Base-by-base conservation (phyloP, 768 basidiomycete genomes). In the Phylloporus rhodoxanthus region DNA sequence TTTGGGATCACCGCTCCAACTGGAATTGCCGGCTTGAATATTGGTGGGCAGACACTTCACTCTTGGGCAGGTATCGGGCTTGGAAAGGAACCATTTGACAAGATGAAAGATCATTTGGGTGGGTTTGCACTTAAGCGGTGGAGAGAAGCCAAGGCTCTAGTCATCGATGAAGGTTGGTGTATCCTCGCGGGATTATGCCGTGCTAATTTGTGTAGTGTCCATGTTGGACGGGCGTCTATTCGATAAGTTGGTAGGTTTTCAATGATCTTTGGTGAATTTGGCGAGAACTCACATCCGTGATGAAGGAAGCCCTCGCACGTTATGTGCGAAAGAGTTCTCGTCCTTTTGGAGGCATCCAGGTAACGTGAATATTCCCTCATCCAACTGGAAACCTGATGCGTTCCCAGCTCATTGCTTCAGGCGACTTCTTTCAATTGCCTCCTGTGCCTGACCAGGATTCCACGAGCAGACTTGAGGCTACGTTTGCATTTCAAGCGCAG, bases 361-460 rank as follows among this genome's bases (percentile, higher is more conserved):
- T 77, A 43, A 15, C 47, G 44, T 47, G 15, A 17, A 14, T 10
- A 23, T 20, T 10, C 5, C 8, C 10, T 49, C n/a, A 20, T 45
- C 5, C 32, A 33, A 21, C 11, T 23, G 6, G 29, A 43, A 41
- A 58, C 20, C 30, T 55, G 47, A 59, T 47, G 7, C 41, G 8
- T 46, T 46, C 51, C n/a, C 51, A 87, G 82, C 75, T 88, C 42
- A 74, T 89, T 26, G 64, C 88, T 7, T 81, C 83, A 1, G 87
- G 87, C 0, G 87, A 91, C 63, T 90, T 89, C 63, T 88, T 85
- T 63, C 87, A 91, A 63, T 70, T 91, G 0, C 87, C 87, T 2
- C 87, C 87, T 1, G 84, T 90, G 1, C 70, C 74, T 4, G 73
- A 75, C 26, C 62, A 70, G 61, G 51, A 79, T 72, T 58, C 78